Evolutionary conservation across 2,329 filamentous ascomycete species (phyloP), one percentile per base, ranked within the genome.

Genomic region (Diaporthe sp.): DNA sequence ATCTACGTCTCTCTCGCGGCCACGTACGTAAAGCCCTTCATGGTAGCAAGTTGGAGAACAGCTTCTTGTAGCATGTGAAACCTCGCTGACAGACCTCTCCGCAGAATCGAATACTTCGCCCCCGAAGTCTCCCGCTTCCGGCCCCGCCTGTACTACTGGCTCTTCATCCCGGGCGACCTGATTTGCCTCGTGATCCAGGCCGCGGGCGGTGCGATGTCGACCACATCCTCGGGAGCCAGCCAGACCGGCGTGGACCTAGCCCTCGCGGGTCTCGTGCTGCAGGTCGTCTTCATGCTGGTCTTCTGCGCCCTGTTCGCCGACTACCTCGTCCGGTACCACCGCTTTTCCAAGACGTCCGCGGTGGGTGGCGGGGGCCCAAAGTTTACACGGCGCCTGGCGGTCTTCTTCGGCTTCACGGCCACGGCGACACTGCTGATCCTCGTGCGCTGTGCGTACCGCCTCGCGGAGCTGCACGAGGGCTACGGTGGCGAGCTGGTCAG

Each of bases 1-100:
- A 91, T 94, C 80, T 94, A 94, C 81, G 88, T 94, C 73, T 92
- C 90, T 37, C 86, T 93, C 39, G 84, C 83, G 37, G 79, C 81
- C 68, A 39, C 37, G 37, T 39, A 39, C 37, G 37, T 39, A 39
- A 39, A 39, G 0, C 37, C 37, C 37, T 39, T 39, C 12, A 4
- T 39, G 37, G 37, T 39, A 39, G 37, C 17, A 39, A 19, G 2
- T 12, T 9, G 34, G 15, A n/a, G 10, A 19, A 37, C 7, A 37
- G 22, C 22, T 2, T 79, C 34, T 17, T 17, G 34, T 17, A 37
- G 12, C n/a, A 13, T 25, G 37, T 13, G 22, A 42, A 25, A 13
- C 37, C 42, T 37, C n/a, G 39, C 61, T 73, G 42, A 69, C 34
- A 25, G 4, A 10, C 12, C 4, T 2, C 49, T 25, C 31, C 17